phyloP scores from a whole-genome alignment of 2,329 filamentous ascomycete genomes.

The Fusarium siculi region DNA sequence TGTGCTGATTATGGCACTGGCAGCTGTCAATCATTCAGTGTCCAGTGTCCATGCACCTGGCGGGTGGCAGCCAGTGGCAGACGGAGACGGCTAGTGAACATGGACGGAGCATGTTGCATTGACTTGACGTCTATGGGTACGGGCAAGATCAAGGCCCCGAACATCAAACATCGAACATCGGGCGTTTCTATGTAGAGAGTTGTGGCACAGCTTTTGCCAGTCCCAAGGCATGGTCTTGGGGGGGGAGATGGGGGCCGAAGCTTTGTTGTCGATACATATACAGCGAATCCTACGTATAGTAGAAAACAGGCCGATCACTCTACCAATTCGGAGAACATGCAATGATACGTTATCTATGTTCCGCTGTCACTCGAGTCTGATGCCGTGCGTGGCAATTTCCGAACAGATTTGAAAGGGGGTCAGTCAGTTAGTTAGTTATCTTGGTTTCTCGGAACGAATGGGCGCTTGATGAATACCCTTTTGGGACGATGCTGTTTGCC shows the following conservation, averaged over 20 bases:
- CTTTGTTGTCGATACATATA: neutral
- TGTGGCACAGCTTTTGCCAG: slow-evolving; percentile 17
- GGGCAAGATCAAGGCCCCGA: neutral
- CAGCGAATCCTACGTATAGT: neutral
- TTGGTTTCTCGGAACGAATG: neutral
- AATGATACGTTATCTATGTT: neutral
- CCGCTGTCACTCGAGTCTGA: neutral
- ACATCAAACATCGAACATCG: neutral
- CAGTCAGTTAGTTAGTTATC: neutral
- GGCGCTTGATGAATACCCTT: slow-evolving; percentile 2
- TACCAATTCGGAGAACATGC: neutral
- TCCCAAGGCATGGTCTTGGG: neutral
- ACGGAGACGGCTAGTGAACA: neutral
- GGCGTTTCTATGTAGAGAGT: neutral
- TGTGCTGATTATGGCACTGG: neutral
- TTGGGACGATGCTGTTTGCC: slow-evolving; percentile 19
- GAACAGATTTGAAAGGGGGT: neutral
- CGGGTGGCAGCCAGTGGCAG: slow-evolving; percentile 19
- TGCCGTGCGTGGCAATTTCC: neutral
- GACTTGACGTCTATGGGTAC: neutral
- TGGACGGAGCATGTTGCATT: slow-evolving; percentile 14
- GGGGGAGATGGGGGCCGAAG: slow-evolving; percentile 7
- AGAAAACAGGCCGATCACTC: slow-evolving; percentile 4
- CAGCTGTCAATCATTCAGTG: slow-evolving; percentile 11
- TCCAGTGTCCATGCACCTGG: slow-evolving; percentile 11